These are phyloP conservation scores for Lactarius akahatsu DNA, from an alignment of 768 basidiomycete species.

Conservation along the genomic window DNA sequence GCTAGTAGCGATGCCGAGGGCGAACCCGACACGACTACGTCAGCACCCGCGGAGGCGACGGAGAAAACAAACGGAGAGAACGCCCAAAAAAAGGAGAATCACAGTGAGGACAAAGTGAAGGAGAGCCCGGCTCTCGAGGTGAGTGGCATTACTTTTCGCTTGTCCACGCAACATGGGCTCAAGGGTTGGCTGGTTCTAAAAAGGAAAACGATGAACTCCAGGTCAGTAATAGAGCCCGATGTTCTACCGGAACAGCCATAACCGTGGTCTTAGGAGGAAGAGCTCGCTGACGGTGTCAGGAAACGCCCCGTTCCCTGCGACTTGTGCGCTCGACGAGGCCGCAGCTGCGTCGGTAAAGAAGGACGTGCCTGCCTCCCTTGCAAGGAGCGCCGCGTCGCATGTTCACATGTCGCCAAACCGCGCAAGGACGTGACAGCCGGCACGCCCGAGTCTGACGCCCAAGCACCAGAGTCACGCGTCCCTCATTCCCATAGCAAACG, in stretches of 20 bases:
- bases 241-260: not conserved
- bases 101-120: conserved; percentile 11
- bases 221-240: conserved; percentile 10
- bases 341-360: conserved; percentile 25
- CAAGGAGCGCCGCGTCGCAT: conserved; percentile 28
- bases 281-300: conserved; percentile 26
- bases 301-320: conserved; percentile 24
- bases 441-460: conserved; percentile 23
- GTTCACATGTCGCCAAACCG: conserved; percentile 27
- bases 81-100: not conserved
- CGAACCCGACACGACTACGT: conserved; percentile 24
- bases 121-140: conserved; percentile 22
- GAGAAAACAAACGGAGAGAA: conserved; percentile 22
- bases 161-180: conserved; percentile 1
- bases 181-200: not conserved
- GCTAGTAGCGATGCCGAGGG: conserved; percentile 25
- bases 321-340: conserved; percentile 19
- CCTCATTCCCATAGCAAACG: conserved; percentile 12
- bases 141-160: conserved; percentile 1
- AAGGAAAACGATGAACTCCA: conserved; percentile 27
- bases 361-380: conserved; percentile 26
- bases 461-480: conserved; percentile 12
- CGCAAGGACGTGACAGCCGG: conserved; percentile 23
- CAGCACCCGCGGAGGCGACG: conserved; percentile 2
- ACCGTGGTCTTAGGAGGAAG: conserved; percentile 13